These are phyloP conservation scores for Pleurotus sapidus DNA, from an alignment of 768 basidiomycete species.

Conservation along the genomic window DNA sequence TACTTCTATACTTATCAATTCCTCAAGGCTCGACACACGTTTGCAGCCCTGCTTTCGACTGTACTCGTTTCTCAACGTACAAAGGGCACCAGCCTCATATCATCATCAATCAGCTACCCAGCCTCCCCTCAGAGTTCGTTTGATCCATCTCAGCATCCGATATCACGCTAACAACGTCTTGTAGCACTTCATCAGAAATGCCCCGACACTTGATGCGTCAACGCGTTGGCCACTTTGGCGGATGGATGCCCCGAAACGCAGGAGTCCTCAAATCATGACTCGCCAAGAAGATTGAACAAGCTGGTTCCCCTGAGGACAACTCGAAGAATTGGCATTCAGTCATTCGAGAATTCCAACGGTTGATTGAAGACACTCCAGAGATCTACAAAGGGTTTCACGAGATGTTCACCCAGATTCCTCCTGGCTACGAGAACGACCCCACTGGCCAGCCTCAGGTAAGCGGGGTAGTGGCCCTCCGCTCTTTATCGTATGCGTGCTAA, in stretches of 20 bases:
- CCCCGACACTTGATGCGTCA: neutral
- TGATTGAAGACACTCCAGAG: conserved; percentile 24
- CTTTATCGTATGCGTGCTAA: neutral
- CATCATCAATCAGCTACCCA: no score
- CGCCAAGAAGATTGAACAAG: neutral
- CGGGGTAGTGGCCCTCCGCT: neutral
- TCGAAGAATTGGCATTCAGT: conserved; percentile 9
- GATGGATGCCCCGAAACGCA: conserved; percentile 5
- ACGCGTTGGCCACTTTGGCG: neutral
- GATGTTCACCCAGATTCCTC: conserved; percentile 25
- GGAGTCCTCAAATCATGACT: conserved; percentile 1
- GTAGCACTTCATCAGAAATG: no score
- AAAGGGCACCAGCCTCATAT: no score
- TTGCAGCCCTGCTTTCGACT: no score
- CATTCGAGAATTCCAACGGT: conserved; percentile 23
- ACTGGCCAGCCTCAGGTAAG: conserved; percentile 14
- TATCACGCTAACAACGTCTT: no score
- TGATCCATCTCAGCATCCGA: no score
- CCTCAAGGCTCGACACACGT: no score
- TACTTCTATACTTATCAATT: no score
- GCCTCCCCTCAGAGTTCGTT: no score
- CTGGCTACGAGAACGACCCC: conserved; percentile 10
- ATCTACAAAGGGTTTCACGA: conserved; percentile 29
- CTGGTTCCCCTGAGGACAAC: neutral
- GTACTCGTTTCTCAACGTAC: no score